These are phyloP conservation scores for Chimonanthus praecox DNA, from an alignment of 164 flowering plant species.

Conservation along the genomic window DNA sequence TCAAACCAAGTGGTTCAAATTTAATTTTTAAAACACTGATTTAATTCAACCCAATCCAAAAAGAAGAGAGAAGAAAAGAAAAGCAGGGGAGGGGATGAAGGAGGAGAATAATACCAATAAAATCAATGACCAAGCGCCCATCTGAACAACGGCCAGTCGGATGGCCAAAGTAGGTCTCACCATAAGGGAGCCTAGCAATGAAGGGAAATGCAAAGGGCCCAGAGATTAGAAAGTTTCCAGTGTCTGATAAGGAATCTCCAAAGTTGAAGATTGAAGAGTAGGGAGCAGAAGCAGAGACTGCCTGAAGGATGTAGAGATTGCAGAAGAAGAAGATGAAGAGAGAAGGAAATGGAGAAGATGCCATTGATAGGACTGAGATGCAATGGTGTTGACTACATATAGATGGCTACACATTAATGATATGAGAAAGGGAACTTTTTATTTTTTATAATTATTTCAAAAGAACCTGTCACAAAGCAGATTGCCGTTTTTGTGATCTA, in stretches of 20 bases:
- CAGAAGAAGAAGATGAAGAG: constrained; percentile 1
- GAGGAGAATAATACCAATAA: constrained; percentile 18
- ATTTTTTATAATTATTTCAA: too few relatives aligned
- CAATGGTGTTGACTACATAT: too few relatives aligned
- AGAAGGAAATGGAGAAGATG: not conserved
- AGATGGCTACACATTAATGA: too few relatives aligned
- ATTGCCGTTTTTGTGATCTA: too few relatives aligned
- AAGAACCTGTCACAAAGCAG: too few relatives aligned
- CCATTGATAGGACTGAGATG: not conserved
- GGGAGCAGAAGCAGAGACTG: not conserved
- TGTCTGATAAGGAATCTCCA: constrained; percentile 12
- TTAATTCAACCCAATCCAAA: not conserved
- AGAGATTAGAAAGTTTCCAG: constrained; percentile 9
- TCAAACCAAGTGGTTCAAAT: not conserved
- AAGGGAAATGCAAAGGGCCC: not conserved
- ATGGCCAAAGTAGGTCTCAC: constrained; percentile 30
- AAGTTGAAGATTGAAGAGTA: constrained; percentile 11
- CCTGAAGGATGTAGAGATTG: not conserved
- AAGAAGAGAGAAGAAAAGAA: not conserved
- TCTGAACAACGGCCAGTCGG: constrained; percentile 33
- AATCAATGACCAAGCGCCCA: constrained; percentile 31
- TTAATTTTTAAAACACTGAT: not conserved
- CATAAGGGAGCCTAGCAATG: constrained; percentile 22
- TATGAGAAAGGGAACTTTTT: too few relatives aligned
- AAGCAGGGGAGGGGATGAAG: not conserved